These are phyloP conservation scores for Alternaria panax DNA, from an alignment of 2,329 filamentous ascomycete species.

Conservation along the genomic window DNA sequence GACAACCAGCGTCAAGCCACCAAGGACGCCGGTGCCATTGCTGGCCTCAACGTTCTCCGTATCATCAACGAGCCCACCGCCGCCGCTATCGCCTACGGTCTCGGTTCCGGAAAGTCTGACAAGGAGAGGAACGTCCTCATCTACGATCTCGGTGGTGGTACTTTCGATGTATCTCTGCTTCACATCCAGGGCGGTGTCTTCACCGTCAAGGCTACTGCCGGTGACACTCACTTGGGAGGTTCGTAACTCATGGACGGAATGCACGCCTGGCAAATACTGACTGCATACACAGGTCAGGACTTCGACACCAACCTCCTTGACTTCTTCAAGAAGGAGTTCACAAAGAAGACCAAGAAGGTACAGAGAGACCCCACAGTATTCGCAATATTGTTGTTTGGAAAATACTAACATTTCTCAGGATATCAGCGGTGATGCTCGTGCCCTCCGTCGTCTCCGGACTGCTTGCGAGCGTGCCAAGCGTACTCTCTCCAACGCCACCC, in stretches of 20 bases:
- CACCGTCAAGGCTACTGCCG: slow-evolving; percentile 97
- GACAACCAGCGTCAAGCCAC: slow-evolving; percentile 99
- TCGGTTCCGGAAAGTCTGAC: slow-evolving; percentile 90
- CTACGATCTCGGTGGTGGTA: slow-evolving; percentile 99
- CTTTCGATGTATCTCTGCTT: slow-evolving; percentile 99
- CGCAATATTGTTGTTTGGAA: background rate
- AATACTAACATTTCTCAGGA: slow-evolving; percentile 54
- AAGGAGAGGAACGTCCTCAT: slow-evolving; percentile 99
- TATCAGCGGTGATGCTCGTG: slow-evolving; percentile 82
- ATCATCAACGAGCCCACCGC: slow-evolving; percentile 99
- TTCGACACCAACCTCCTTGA: slow-evolving; percentile 97
- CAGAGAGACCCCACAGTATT: background rate
- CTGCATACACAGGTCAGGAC: slow-evolving; percentile 66
- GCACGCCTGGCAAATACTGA: background rate
- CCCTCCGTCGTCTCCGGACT: slow-evolving; percentile 93
- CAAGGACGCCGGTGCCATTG: slow-evolving; percentile 98
- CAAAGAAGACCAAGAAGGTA: slow-evolving; percentile 66
- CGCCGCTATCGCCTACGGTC: slow-evolving; percentile 97
- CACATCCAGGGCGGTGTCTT: slow-evolving; percentile 99
- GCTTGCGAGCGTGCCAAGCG: slow-evolving; percentile 99
- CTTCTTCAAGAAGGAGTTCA: slow-evolving; percentile 96
- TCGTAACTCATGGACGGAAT: background rate
- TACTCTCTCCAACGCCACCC: slow-evolving; percentile 94
- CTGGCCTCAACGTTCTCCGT: slow-evolving; percentile 97
- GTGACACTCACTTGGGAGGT: slow-evolving; percentile 94